Conservation (phyloP, 2,329 filamentous ascomycete genomes). For the Fusarium sp. region DNA sequence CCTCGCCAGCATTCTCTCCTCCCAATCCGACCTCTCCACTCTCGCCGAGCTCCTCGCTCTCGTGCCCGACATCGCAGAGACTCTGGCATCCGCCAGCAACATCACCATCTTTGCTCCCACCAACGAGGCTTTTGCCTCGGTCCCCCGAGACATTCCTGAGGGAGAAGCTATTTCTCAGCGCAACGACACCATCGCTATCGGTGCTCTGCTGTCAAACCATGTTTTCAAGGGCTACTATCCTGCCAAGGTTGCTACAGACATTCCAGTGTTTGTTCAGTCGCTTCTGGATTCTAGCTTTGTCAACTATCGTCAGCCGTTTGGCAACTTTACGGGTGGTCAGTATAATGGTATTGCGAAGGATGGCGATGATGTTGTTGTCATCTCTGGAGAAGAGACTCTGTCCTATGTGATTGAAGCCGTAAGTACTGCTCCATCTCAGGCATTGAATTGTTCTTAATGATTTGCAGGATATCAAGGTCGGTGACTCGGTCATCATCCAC, state of each 20-base stretch:
- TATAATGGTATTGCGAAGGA: slow-evolving; percentile 50
- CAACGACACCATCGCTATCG: slow-evolving; percentile 47
- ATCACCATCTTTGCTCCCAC: slow-evolving; percentile 51
- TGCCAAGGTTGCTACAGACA: slow-evolving; percentile 41
- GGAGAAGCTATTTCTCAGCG: slow-evolving; percentile 45
- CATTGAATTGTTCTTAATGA: not conserved
- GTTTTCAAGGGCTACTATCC: slow-evolving; percentile 47
- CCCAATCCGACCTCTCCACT: slow-evolving; percentile 31
- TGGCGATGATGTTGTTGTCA: slow-evolving; percentile 45
- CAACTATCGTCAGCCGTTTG: slow-evolving; percentile 48
- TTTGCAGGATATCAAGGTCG: slow-evolving; percentile 44
- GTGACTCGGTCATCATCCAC: slow-evolving; percentile 45
- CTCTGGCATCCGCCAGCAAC: slow-evolving; percentile 46
- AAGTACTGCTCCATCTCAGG: not conserved
- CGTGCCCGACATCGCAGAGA: slow-evolving; percentile 43
- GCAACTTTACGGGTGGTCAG: slow-evolving; percentile 51
- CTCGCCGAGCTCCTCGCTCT: slow-evolving; percentile 31
- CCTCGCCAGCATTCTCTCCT: slow-evolving; percentile 26
- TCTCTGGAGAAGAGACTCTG: slow-evolving; percentile 48
- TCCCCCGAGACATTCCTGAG: slow-evolving; percentile 48
- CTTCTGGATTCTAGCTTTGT: slow-evolving; percentile 46
- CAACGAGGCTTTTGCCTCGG: slow-evolving; percentile 48
- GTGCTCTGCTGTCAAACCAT: slow-evolving; percentile 47
- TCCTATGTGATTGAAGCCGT: slow-evolving; percentile 49
- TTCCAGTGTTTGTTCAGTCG: slow-evolving; percentile 46